phyloP scores from a whole-genome alignment of 2,329 filamentous ascomycete species.

The Orbilia quercus region DNA sequence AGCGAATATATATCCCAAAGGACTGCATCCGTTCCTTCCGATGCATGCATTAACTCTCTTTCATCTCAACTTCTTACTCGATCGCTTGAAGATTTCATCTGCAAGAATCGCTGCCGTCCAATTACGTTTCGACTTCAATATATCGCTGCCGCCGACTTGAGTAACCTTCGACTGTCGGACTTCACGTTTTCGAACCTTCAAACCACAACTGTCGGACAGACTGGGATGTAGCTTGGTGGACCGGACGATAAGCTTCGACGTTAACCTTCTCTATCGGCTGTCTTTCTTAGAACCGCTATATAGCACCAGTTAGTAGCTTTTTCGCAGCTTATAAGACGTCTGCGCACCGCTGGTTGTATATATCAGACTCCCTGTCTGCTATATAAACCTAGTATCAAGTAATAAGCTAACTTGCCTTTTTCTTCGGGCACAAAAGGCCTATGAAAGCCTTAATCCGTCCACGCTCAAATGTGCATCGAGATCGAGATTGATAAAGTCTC shows the following conservation, averaged over 20 bases:
- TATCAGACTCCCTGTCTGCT: not conserved
- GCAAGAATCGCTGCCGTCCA: slow-evolving; percentile 43
- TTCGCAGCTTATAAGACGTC: slow-evolving; percentile 5
- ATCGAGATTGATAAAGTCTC: slow-evolving; percentile 56
- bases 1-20: slow-evolving; percentile 49
- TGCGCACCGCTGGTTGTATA: slow-evolving; percentile 11
- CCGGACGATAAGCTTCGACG: slow-evolving; percentile 11
- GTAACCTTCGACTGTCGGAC: slow-evolving; percentile 21
- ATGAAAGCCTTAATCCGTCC: slow-evolving; percentile 24
- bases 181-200: slow-evolving; percentile 33
- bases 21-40: slow-evolving; percentile 38
- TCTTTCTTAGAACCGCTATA: slow-evolving; percentile 2
- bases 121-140: slow-evolving; percentile 37
- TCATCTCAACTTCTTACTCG: slow-evolving; percentile 54
- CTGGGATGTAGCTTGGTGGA: slow-evolving; percentile 40
- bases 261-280: slow-evolving; percentile 9
- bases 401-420: slow-evolving; percentile 7
- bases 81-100: slow-evolving; percentile 46
- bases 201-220: slow-evolving; percentile 23
- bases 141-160: slow-evolving; percentile 25
- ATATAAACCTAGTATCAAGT: slow-evolving; percentile 4
- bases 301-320: slow-evolving; percentile 23
- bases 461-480: slow-evolving; percentile 53
- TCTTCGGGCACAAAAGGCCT: slow-evolving; percentile 17
- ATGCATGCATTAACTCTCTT: slow-evolving; percentile 52